phyloP scores from a whole-genome alignment of 139 green algal genomes.

The Gonium pectorale region DNA sequence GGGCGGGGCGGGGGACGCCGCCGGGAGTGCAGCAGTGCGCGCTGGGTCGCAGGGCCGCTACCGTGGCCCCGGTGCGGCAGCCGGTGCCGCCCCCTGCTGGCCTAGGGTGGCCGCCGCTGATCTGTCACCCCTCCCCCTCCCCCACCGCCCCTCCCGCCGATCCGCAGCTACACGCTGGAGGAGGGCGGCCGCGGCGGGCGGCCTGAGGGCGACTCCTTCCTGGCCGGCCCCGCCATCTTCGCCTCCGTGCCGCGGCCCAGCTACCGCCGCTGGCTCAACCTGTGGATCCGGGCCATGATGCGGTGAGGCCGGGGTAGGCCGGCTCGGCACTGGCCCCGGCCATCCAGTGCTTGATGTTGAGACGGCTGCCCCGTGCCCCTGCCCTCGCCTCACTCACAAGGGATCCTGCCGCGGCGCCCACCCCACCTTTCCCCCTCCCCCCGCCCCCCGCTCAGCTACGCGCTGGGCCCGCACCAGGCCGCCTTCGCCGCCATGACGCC shows the following conservation, averaged over 20 bases:
- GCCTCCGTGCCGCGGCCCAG: slow-evolving; percentile 35
- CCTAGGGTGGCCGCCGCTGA: neutral
- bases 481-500: slow-evolving; percentile 75
- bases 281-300: slow-evolving; percentile 80
- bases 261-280: slow-evolving; percentile 82
- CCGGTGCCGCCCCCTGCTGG: neutral
- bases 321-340: too few relatives aligned
- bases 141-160: slow-evolving; percentile 68
- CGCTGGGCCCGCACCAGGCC: slow-evolving; percentile 41
- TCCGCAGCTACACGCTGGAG: slow-evolving; percentile 59
- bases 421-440: neutral
- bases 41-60: neutral
- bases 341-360: too few relatives aligned
- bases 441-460: neutral
- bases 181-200: neutral
- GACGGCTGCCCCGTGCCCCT: neutral
- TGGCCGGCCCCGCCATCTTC: slow-evolving; percentile 26
- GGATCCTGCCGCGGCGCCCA: neutral
- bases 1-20: neutral
- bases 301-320: slow-evolving; percentile 6
- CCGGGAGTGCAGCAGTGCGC: too few relatives aligned
- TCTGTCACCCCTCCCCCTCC: slow-evolving; percentile 33
- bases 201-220: neutral
- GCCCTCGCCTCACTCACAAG: neutral
- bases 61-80: neutral